Base-by-base conservation (phyloP, 2,329 filamentous ascomycete species). In the Aureobasidium sp. region DNA sequence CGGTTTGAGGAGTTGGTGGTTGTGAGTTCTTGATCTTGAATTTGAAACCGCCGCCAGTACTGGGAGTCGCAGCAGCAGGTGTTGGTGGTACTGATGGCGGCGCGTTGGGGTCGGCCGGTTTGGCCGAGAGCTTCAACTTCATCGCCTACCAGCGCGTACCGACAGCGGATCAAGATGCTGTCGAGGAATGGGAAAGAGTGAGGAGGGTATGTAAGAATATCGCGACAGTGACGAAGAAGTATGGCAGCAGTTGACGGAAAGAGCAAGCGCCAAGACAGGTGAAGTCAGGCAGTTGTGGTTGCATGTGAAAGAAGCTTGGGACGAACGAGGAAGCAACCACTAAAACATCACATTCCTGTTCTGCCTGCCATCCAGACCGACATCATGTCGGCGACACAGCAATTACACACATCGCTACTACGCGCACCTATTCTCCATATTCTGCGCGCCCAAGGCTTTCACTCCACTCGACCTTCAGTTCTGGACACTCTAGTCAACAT, bases 351-450 rank as follows among this genome's bases (percentile, higher is more conserved):
- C 32, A 15, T 51, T 32, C 36, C 32, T 39, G 50, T 9, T 41
- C 41, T 39, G 36, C 36, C 17, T n/a, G 2, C 24, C 36, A 24
- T 13, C 17, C n/a, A 47, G 20, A 27, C 39, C 52, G 37, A 57
- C 39, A 32, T 37, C 17, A 65, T 65, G 63, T 64, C 65, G 26
- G 56, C 64, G 10, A 50, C 62, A 27, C 68, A 70, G 62, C 70
- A 71, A 65, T 79, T 89, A 53, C 83, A 88, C 77, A 87, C 90
- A 75, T 87, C 89, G 64, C 87, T 96, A 66, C 82, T 97, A 63
- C 90, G 92, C 46, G 93, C 93, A 1, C 87, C 87, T 52, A 85
- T 97, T 64, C 85, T 97, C 63, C 92, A 97, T 76, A 93, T 96
- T 70, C 85, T 97, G 57, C 91, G 93, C 71, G 90, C 92, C 34